Percentiles rank a stretch among this genome's conserved stretches.
phyloP scores from a whole-genome alignment of 1,139 yeast genomes.

The Geotrichum klebahnii region DNA sequence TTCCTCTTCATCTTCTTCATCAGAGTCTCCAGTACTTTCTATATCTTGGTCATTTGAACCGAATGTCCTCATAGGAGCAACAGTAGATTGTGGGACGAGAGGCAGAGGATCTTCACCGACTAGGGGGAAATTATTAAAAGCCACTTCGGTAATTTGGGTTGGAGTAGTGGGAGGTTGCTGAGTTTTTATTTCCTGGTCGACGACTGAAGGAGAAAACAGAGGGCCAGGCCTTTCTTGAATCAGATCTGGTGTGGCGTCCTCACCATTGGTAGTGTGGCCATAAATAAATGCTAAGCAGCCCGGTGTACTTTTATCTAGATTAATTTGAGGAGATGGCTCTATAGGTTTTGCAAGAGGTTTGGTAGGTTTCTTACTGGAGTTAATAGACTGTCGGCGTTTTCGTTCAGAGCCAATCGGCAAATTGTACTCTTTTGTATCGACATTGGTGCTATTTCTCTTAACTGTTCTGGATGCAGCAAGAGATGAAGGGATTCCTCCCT shows the following conservation, averaged over 20 bases:
- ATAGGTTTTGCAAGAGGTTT: background rate
- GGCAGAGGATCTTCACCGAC: no score
- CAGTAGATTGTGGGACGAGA: no score
- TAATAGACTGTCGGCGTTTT: background rate
- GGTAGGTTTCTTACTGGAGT: background rate
- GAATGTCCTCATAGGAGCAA: no score
- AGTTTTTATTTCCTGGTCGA: no score
- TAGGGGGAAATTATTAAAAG: no score
- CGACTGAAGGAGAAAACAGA: no score
- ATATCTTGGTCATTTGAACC: background rate
- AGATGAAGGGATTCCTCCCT: background rate
- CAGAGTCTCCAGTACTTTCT: no score
- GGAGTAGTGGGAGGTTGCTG: background rate
- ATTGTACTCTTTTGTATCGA: slow-evolving; percentile 6
- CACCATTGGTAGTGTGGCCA: background rate
- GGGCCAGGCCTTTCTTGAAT: background rate
- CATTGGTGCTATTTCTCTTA: slow-evolving; percentile 6
- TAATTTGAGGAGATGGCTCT: background rate
- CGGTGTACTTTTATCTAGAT: background rate
- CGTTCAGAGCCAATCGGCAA: slow-evolving; percentile 8
- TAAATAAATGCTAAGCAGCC: slow-evolving; percentile 1
- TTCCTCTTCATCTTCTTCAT: slow-evolving; percentile 8
- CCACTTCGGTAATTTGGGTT: no score
- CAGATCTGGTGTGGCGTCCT: background rate
- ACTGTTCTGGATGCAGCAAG: background rate